phyloP scores from a whole-genome alignment of 2,329 filamentous ascomycete species.

The Verticillium tricorpus region DNA sequence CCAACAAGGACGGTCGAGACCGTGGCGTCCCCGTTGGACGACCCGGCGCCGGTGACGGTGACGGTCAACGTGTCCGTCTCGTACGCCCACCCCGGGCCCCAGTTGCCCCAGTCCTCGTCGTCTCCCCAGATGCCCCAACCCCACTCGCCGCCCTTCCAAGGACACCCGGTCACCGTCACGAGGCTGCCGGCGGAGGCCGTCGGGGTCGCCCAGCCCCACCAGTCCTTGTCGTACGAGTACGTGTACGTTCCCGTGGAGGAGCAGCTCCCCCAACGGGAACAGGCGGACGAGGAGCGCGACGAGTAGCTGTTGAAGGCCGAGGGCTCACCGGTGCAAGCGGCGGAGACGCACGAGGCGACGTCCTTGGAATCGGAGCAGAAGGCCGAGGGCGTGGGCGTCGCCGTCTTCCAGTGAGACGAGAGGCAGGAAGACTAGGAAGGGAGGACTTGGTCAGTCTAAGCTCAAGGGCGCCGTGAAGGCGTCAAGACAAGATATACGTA shows the following conservation, averaged over 20 bases:
- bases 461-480: background rate
- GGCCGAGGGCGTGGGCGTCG: slow-evolving; percentile 15
- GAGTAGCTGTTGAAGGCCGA: slow-evolving; percentile 14
- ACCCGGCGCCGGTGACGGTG: slow-evolving; percentile 7
- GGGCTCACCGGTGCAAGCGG: slow-evolving; percentile 15
- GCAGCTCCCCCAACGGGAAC: slow-evolving; percentile 15
- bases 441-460: background rate
- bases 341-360: slow-evolving; percentile 16
- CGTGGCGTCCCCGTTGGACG: background rate
- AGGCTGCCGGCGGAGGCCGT: slow-evolving; percentile 4
- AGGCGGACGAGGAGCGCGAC: slow-evolving; percentile 15
- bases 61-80: slow-evolving; percentile 17
- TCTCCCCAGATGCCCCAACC: slow-evolving; percentile 15
- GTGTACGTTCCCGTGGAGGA: slow-evolving; percentile 18
- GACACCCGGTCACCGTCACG: slow-evolving; percentile 20
- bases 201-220: slow-evolving; percentile 7
- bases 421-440: slow-evolving; percentile 11
- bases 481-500: background rate
- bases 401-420: slow-evolving; percentile 19
- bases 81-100: slow-evolving; percentile 15
- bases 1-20: slow-evolving; percentile 5
- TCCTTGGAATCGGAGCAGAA: slow-evolving; percentile 13
- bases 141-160: slow-evolving; percentile 16
- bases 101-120: slow-evolving; percentile 12
- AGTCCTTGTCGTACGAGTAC: slow-evolving; percentile 14